phyloP scores from a whole-genome alignment of 345 rosid genomes.

The Camelina hispida region DNA sequence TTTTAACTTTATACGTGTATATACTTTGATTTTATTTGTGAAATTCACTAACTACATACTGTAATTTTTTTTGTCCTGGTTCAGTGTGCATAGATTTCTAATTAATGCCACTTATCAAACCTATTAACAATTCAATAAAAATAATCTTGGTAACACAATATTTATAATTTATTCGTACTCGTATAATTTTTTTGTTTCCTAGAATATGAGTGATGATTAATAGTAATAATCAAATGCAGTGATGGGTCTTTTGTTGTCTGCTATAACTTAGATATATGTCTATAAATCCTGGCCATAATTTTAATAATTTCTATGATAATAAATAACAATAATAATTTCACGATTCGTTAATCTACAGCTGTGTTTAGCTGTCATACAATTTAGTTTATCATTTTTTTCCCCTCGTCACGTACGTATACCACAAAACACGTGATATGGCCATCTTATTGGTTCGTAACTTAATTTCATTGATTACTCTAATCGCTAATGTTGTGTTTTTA shows the following conservation, averaged over 20 bases:
- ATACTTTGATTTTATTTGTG: slow-evolving; percentile 16
- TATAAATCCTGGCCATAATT: slow-evolving; percentile 37
- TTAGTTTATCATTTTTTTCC: neutral
- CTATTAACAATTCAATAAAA: neutral
- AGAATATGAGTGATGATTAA: slow-evolving; percentile 34
- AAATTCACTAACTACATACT: slow-evolving; percentile 11
- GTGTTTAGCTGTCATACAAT: slow-evolving; percentile 50
- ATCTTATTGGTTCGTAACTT: slow-evolving; percentile 25
- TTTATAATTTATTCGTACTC: slow-evolving; percentile 13
- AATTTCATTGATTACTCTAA: slow-evolving; percentile 12
- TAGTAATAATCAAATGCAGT: slow-evolving; percentile 30
- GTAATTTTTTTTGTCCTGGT: slow-evolving; percentile 41
- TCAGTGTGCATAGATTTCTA: slow-evolving; percentile 39
- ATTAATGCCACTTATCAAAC: slow-evolving; percentile 24
- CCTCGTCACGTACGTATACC: slow-evolving; percentile 37
- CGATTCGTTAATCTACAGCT: slow-evolving; percentile 56
- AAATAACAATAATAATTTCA: slow-evolving; percentile 25
- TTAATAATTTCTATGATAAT: slow-evolving; percentile 21
- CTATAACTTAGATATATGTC: slow-evolving; percentile 34
- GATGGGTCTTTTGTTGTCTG: slow-evolving; percentile 48
- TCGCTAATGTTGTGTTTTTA: slow-evolving; percentile 9
- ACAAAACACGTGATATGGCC: slow-evolving; percentile 38
- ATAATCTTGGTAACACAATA: neutral
- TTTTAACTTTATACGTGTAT: neutral
- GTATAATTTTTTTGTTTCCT: slow-evolving; percentile 28